Conservation (phyloP, 495 filamentous ascomycete species). For the Sabuloglossum arenarium region DNA sequence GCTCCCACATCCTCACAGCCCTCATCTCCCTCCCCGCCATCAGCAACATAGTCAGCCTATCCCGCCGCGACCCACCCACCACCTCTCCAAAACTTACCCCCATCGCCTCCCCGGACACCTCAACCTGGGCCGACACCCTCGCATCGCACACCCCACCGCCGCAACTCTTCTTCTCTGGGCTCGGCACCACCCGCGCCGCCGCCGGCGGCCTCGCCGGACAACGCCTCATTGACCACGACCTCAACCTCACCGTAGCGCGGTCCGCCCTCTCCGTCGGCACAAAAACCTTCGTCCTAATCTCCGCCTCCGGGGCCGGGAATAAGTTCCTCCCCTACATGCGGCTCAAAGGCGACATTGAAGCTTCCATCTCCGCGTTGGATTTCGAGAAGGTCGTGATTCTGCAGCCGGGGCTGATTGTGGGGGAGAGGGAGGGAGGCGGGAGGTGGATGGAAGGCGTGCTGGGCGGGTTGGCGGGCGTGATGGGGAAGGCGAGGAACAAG, state of each 20-base stretch:
- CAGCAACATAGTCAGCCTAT: background rate
- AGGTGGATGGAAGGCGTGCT: slow-evolving; percentile 28
- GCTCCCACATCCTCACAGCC: slow-evolving; percentile 4
- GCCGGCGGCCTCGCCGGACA: slow-evolving; percentile 53
- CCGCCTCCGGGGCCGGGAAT: slow-evolving; percentile 28
- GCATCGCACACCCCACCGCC: slow-evolving; percentile 32
- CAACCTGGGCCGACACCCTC: slow-evolving; percentile 35
- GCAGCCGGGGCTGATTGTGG: slow-evolving; percentile 55
- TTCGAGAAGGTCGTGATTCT: slow-evolving; percentile 60
- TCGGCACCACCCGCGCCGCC: slow-evolving; percentile 42
- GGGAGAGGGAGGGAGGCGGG: slow-evolving; percentile 37
- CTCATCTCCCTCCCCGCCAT: background rate
- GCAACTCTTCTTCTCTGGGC: slow-evolving; percentile 36
- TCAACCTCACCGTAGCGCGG: slow-evolving; percentile 47
- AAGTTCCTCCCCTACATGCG: slow-evolving; percentile 12
- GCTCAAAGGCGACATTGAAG: slow-evolving; percentile 71
- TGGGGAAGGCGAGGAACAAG: slow-evolving; percentile 30
- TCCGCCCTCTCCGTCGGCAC: slow-evolving; percentile 41
- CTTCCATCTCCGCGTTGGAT: slow-evolving; percentile 42
- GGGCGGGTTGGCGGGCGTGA: slow-evolving; percentile 25
- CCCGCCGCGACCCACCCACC: background rate
- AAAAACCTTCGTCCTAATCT: slow-evolving; percentile 49
- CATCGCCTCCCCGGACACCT: slow-evolving; percentile 23
- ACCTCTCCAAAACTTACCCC: slow-evolving; percentile 26
- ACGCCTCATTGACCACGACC: slow-evolving; percentile 55